Conservation (phyloP, 495 filamentous ascomycete genomes). For the Penicillium bialowiezense region DNA sequence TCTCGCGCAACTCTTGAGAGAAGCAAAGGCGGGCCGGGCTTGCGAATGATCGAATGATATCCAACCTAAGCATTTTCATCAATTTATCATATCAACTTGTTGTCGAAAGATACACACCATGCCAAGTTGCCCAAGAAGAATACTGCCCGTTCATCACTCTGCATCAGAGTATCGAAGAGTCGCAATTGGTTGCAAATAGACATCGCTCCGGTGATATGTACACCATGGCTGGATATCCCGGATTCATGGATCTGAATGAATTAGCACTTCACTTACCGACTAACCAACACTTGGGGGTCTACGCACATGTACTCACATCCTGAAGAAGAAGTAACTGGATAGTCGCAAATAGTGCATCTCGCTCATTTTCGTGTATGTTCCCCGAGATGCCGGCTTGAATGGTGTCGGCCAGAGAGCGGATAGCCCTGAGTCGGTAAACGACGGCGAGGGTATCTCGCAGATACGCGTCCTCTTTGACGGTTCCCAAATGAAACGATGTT, state of each 20-base stretch:
- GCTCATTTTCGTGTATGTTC: conserved; percentile 25
- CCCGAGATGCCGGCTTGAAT: conserved; percentile 28
- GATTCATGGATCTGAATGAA: conserved; percentile 31
- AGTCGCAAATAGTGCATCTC: conserved; percentile 34
- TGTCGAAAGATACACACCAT: too few relatives aligned
- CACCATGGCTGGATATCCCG: conserved; percentile 35
- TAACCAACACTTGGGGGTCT: too few relatives aligned
- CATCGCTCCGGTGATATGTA: conserved; percentile 39
- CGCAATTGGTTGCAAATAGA: conserved; percentile 34
- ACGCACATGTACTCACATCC: conserved; percentile 40
- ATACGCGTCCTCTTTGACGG: conserved; percentile 19
- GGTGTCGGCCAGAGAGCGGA: conserved; percentile 26
- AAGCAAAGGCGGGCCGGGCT: conserved; percentile 32
- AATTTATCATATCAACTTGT: too few relatives aligned
- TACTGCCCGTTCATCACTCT: conserved; percentile 26
- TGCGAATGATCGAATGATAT: conserved; percentile 38
- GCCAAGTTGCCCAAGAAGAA: conserved; percentile 40
- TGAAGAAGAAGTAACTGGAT: conserved; percentile 40
- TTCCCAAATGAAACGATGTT: conserved; percentile 34
- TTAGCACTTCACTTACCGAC: not conserved
- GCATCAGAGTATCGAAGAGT: conserved; percentile 23
- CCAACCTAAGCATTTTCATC: conserved; percentile 23
- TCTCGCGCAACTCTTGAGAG: conserved; percentile 29
- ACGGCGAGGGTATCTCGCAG: conserved; percentile 31
- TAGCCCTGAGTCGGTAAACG: conserved; percentile 35